Evolutionary conservation across 164 flowering plant genomes (phyloP).

Genomic region (Umbilicus rupestris): DNA sequence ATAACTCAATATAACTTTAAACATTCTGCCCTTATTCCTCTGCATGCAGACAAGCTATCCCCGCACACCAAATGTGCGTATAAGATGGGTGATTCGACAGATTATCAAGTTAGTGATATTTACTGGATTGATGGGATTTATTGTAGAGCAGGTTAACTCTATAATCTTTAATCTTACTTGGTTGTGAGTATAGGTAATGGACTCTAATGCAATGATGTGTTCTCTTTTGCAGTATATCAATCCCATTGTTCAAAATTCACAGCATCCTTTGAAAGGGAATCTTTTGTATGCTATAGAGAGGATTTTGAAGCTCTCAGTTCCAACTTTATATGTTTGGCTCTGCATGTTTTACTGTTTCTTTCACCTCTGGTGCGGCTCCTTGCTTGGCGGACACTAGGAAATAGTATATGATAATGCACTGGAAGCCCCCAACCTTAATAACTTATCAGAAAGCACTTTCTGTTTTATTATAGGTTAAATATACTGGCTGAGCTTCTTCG

Average conservation of each 20-base stretch:
- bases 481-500: slow-evolving; percentile 90
- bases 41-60: slow-evolving; percentile 75
- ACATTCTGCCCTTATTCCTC: slow-evolving; percentile 9
- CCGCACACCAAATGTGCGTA: slow-evolving; percentile 58
- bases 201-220: slow-evolving; percentile 13
- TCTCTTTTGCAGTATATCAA: slow-evolving; percentile 77
- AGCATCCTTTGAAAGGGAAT: slow-evolving; percentile 90
- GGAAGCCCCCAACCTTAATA: not conserved
- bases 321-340: slow-evolving; percentile 94
- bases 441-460: slow-evolving; percentile 8
- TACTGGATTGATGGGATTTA: slow-evolving; percentile 92
- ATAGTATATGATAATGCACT: not conserved
- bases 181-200: not conserved
- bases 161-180: not conserved
- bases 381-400: not conserved
- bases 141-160: slow-evolving; percentile 65
- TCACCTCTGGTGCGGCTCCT: slow-evolving; percentile 71
- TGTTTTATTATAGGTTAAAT: slow-evolving; percentile 59
- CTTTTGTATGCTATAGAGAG: slow-evolving; percentile 83
- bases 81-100: slow-evolving; percentile 89
- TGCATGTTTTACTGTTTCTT: slow-evolving; percentile 99
- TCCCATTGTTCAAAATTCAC: slow-evolving; percentile 86
- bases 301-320: slow-evolving; percentile 93
- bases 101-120: slow-evolving; percentile 73
- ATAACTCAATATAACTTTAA: not conserved